These are phyloP conservation scores for Penicillium subrubescens DNA, from an alignment of 495 filamentous ascomycete genomes.

Conservation along the genomic window DNA sequence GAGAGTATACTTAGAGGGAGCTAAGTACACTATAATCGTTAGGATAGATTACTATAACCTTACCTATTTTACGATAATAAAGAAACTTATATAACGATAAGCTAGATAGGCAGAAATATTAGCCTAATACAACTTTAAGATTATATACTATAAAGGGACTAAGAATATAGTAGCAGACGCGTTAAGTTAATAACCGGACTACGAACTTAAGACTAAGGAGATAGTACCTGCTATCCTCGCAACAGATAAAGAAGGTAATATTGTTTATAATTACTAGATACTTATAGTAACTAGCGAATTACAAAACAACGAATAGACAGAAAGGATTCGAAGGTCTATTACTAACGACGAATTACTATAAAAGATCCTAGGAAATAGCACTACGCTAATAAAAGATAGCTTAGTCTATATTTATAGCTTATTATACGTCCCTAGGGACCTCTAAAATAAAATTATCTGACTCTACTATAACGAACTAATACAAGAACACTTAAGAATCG, in stretches of 20 bases:
- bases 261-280: neutral
- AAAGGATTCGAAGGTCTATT: neutral
- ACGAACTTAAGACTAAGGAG: neutral
- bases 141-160: neutral
- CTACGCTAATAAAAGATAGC: neutral
- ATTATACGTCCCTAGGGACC: slow-evolving; percentile 1
- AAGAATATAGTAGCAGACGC: neutral
- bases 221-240: neutral
- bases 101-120: slow-evolving; percentile 1
- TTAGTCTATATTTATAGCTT: neutral
- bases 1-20: slow-evolving; percentile 1
- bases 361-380: neutral
- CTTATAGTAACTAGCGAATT: slow-evolving; percentile 1
- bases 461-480: neutral
- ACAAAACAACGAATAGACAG: neutral
- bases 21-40: neutral
- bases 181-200: neutral
- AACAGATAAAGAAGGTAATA: neutral
- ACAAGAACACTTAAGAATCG: neutral
- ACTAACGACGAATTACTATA: neutral
- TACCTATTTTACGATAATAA: neutral
- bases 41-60: slow-evolving; percentile 5
- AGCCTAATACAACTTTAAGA: slow-evolving; percentile 3
- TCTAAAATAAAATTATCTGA: neutral
- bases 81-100: neutral